phyloP scores from a whole-genome alignment of 2,329 filamentous ascomycete genomes.

The Trichoderma semiorbis region DNA sequence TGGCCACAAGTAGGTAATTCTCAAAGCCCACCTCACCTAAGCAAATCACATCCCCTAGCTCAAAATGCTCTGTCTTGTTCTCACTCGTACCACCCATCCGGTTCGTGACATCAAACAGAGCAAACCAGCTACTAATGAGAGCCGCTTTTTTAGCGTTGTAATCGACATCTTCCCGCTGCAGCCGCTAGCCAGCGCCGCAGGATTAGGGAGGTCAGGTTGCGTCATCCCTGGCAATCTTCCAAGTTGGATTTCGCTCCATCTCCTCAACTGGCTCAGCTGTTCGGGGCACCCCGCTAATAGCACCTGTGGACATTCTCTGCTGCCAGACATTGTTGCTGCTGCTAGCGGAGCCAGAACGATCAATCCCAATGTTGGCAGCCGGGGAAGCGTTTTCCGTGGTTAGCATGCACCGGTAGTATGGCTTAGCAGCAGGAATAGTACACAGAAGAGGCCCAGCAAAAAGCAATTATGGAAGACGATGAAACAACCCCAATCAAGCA shows the following conservation, averaged over 20 bases:
- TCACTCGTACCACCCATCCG: neutral
- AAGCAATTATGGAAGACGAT: neutral
- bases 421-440: neutral
- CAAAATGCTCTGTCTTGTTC: no score
- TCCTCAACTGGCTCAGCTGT: neutral
- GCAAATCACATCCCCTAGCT: no score
- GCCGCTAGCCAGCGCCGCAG: constrained; percentile 11
- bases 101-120: neutral
- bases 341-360: neutral
- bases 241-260: neutral
- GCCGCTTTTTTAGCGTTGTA: constrained; percentile 9
- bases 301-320: neutral
- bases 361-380: neutral
- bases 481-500: constrained; percentile 17
- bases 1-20: neutral
- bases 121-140: neutral
- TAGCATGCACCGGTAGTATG: neutral
- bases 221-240: neutral
- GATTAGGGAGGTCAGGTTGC: constrained; percentile 3
- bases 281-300: neutral
- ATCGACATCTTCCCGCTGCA: constrained; percentile 5
- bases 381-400: neutral
- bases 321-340: constrained; percentile 2
- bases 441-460: neutral
- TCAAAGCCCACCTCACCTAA: neutral